Evolutionary conservation across 441 rosid species (phyloP).

Genomic region (Metrosideros polymorpha): DNA sequence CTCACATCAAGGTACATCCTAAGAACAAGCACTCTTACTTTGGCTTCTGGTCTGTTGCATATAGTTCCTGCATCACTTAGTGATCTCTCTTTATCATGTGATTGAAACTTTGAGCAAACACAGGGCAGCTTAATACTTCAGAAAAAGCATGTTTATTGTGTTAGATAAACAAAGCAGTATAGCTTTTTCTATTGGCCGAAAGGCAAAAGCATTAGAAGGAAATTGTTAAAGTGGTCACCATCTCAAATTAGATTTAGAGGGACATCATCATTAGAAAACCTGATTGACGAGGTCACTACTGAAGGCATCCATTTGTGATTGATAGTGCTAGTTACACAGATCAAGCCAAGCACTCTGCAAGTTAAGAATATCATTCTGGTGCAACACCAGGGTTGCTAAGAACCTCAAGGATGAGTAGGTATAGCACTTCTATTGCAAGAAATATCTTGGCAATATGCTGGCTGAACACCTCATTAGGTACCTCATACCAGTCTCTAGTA

Average conservation of each 20-base stretch:
- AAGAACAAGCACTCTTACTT: background rate
- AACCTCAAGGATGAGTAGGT: background rate
- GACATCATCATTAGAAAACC: background rate
- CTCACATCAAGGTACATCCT: constrained; percentile 53
- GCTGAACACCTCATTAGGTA: background rate
- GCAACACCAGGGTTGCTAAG: background rate
- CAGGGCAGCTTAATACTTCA: background rate
- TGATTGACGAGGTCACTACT: background rate
- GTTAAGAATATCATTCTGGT: background rate
- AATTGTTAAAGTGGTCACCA: background rate
- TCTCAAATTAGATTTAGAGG: background rate
- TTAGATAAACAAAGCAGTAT: background rate
- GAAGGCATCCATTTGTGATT: background rate
- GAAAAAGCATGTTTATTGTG: background rate
- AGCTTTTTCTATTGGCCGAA: background rate
- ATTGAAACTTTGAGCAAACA: background rate
- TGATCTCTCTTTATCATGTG: background rate
- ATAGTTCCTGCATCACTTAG: background rate
- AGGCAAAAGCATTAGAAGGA: background rate
- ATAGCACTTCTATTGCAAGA: background rate
- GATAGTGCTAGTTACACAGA: background rate
- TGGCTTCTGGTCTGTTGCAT: background rate
- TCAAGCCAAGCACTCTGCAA: background rate
- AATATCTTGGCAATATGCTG: background rate
- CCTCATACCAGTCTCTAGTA: background rate